phyloP scores from a whole-genome alignment of 2,329 filamentous ascomycete species.

The Colletotrichum navitas region DNA sequence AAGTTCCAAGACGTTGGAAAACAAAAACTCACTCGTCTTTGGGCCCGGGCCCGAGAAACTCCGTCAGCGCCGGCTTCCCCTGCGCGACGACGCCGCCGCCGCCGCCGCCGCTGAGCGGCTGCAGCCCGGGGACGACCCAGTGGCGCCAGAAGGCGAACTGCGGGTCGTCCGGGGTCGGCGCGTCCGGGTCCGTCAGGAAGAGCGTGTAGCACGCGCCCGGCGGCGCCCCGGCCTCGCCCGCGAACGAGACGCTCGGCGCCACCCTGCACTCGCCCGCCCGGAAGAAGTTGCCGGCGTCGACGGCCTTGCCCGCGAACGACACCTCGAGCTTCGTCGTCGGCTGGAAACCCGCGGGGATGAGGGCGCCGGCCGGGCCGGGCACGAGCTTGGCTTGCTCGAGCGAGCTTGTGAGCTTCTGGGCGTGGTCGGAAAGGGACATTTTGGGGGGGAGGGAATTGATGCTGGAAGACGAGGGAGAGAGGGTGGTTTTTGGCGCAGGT shows the following conservation, averaged over 20 bases:
- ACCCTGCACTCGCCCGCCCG: slow-evolving; percentile 54
- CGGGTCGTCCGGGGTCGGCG: slow-evolving; percentile 66
- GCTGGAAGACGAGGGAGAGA: not conserved
- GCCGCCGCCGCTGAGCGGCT: slow-evolving; percentile 47
- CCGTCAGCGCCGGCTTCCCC: slow-evolving; percentile 54
- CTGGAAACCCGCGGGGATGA: slow-evolving; percentile 59
- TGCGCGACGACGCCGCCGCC: slow-evolving; percentile 45
- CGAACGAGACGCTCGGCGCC: slow-evolving; percentile 53
- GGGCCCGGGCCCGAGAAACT: slow-evolving; percentile 59
- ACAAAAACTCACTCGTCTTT: slow-evolving; percentile 58
- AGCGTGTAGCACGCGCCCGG: slow-evolving; percentile 57
- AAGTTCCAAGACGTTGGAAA: no score
- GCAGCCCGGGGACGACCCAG: slow-evolving; percentile 61
- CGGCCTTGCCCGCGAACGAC: slow-evolving; percentile 50
- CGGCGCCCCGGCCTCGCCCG: slow-evolving; percentile 50
- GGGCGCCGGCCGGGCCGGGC: slow-evolving; percentile 53
- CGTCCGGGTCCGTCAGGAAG: slow-evolving; percentile 66
- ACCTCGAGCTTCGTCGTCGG: slow-evolving; percentile 57
- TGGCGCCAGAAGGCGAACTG: slow-evolving; percentile 69
- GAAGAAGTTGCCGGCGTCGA: slow-evolving; percentile 56
- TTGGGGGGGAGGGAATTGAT: not conserved
- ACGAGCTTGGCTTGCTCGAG: slow-evolving; percentile 55
- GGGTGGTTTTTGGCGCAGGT: not conserved
- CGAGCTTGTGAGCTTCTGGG: slow-evolving; percentile 47
- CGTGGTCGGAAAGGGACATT: slow-evolving; percentile 43